These are phyloP conservation scores for Arthroderma sp. DNA, from an alignment of 2,329 filamentous ascomycete genomes.

Conservation along the genomic window DNA sequence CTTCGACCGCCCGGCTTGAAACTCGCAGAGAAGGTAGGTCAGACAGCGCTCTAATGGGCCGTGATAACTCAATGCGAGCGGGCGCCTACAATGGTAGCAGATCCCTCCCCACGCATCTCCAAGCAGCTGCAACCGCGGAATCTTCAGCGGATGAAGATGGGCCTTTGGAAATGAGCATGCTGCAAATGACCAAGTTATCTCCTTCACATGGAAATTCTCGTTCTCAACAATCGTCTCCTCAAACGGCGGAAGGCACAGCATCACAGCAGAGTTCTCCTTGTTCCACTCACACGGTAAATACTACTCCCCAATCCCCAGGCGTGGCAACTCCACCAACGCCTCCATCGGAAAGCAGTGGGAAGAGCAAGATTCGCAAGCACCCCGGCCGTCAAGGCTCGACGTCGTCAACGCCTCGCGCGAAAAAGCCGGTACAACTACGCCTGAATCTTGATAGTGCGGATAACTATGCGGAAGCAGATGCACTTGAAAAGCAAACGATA, in stretches of 20 bases:
- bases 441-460: neutral
- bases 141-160: slow-evolving; percentile 67
- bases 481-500: slow-evolving; percentile 11
- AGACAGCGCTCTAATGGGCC: too few species aligned
- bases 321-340: too few species aligned
- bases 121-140: slow-evolving; percentile 37
- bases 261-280: too few species aligned
- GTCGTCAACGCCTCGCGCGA: neutral
- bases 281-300: too few species aligned
- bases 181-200: slow-evolving; percentile 14
- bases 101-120: slow-evolving; percentile 27
- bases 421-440: neutral
- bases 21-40: neutral
- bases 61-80: neutral
- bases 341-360: too few species aligned
- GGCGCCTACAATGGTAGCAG: slow-evolving; percentile 8
- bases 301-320: too few species aligned
- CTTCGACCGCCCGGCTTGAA: slow-evolving; percentile 8
- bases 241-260: neutral
- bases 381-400: neutral
- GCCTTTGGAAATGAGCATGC: slow-evolving; percentile 68
- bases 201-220: slow-evolving; percentile 1
- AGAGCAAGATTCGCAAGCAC: neutral
- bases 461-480: slow-evolving; percentile 4
- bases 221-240: neutral